These are phyloP conservation scores for Aspergillus mulundensis DNA, from an alignment of 495 filamentous ascomycete genomes.

Conservation along the genomic window DNA sequence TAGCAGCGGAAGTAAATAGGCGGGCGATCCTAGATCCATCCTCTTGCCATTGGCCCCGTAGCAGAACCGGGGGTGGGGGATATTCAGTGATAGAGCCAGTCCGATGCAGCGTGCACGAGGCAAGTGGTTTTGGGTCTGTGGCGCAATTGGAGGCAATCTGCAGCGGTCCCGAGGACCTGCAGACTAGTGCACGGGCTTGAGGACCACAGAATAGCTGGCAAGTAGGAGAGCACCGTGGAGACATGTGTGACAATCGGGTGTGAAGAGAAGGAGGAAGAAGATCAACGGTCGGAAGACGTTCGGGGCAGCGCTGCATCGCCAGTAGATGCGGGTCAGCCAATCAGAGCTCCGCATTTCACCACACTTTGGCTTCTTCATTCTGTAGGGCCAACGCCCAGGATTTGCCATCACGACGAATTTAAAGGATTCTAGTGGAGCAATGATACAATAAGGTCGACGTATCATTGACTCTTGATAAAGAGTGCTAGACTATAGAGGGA, in stretches of 20 bases:
- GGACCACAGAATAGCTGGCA: slow-evolving; percentile 4
- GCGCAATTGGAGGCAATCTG: neutral
- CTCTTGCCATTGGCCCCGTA: slow-evolving; percentile 11
- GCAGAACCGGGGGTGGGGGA: neutral
- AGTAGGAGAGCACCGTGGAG: slow-evolving; percentile 17
- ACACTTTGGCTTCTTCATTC: slow-evolving; percentile 19
- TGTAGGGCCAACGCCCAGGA: neutral
- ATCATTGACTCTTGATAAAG: neutral
- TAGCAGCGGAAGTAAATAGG: slow-evolving; percentile 7
- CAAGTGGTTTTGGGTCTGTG: slow-evolving; percentile 1
- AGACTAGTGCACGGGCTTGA: neutral
- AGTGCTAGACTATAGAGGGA: neutral
- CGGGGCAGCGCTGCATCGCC: slow-evolving; percentile 5
- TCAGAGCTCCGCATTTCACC: slow-evolving; percentile 20
- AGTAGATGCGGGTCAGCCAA: slow-evolving; percentile 20
- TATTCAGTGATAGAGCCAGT: slow-evolving; percentile 3
- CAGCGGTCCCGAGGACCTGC: slow-evolving; percentile 6
- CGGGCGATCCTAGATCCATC: slow-evolving; percentile 8
- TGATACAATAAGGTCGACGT: neutral
- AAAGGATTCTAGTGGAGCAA: neutral
- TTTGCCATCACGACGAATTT: slow-evolving; percentile 2
- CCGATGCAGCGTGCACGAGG: slow-evolving; percentile 2
- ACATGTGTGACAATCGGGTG: slow-evolving; percentile 21
- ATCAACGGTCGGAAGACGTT: neutral
- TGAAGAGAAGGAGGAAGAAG: slow-evolving; percentile 5